phyloP scores from a whole-genome alignment of 2,329 filamentous ascomycete species.

The Botrytis pseudocinerea region DNA sequence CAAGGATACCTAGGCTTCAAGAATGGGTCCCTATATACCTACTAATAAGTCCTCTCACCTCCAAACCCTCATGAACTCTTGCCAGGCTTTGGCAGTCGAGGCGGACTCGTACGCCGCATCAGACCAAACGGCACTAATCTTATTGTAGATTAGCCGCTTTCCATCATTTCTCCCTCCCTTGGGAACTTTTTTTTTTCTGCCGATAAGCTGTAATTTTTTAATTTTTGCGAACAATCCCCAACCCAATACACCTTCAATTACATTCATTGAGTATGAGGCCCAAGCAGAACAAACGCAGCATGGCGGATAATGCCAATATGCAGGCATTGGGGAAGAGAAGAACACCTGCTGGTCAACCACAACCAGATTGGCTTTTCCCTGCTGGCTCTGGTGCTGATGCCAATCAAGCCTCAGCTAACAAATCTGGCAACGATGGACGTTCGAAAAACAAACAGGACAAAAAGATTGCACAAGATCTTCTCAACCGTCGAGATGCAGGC shows the following conservation, averaged over 20 bases:
- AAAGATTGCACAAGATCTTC: conserved; percentile 36
- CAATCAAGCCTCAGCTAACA: conserved; percentile 29
- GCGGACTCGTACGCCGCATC: neutral
- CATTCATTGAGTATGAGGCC: conserved; percentile 7
- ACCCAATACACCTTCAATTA: neutral
- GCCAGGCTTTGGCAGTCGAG: neutral
- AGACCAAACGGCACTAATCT: neutral
- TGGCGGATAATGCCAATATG: conserved; percentile 40
- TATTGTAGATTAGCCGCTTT: neutral
- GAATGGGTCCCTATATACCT: neutral
- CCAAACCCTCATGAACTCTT: neutral
- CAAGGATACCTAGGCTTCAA: neutral
- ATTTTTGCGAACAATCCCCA: neutral
- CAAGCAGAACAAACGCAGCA: conserved; percentile 22
- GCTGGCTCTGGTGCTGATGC: conserved; percentile 23
- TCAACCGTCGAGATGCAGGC: conserved; percentile 34
- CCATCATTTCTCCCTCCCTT: conserved; percentile 7
- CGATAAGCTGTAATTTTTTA: conserved; percentile 14
- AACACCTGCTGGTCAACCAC: conserved; percentile 29
- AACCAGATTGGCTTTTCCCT: conserved; percentile 42
- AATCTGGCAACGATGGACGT: conserved; percentile 27
- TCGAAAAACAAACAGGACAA: conserved; percentile 38
- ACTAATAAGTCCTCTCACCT: neutral
- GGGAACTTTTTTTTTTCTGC: conserved; percentile 18
- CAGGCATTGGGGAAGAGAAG: conserved; percentile 40